These are phyloP conservation scores for Linnemannia elongata DNA, from an alignment of 192 early-diverging fungal species.

Conservation along the genomic window DNA sequence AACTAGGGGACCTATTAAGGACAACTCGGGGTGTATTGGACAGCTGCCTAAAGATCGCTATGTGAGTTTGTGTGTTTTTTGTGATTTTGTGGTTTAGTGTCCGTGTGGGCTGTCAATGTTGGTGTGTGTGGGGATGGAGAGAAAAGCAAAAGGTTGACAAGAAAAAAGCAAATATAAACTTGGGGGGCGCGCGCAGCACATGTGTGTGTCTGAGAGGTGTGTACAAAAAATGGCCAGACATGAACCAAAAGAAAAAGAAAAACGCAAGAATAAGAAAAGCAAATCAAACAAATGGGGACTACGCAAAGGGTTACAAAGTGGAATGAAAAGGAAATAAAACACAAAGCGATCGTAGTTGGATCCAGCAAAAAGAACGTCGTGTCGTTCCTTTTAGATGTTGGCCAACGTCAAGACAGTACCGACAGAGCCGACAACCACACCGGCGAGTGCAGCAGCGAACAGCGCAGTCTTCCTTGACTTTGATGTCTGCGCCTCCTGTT, in stretches of 20 bases:
- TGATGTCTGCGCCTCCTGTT: neutral
- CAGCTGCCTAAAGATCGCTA: neutral
- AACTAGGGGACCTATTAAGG: neutral
- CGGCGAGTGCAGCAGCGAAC: constrained; percentile 32
- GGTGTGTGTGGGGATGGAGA: neutral
- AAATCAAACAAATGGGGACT: neutral
- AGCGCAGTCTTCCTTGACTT: constrained; percentile 9
- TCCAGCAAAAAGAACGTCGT: no score
- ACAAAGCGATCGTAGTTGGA: neutral
- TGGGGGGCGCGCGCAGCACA: neutral
- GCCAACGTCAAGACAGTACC: constrained; percentile 42
- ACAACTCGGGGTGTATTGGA: neutral
- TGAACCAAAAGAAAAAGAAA: neutral
- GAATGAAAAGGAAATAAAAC: neutral
- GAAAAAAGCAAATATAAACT: neutral
- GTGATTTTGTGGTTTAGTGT: neutral
- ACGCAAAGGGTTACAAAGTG: neutral
- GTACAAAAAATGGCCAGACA: neutral
- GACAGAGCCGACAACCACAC: constrained; percentile 42
- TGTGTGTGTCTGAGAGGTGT: neutral
- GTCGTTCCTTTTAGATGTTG: constrained; percentile 3
- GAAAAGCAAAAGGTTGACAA: neutral
- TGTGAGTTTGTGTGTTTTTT: neutral
- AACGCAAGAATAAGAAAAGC: neutral
- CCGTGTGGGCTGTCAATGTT: neutral